phyloP scores from a whole-genome alignment of 2,329 filamentous ascomycete genomes.

The Raffaelea arxii region DNA sequence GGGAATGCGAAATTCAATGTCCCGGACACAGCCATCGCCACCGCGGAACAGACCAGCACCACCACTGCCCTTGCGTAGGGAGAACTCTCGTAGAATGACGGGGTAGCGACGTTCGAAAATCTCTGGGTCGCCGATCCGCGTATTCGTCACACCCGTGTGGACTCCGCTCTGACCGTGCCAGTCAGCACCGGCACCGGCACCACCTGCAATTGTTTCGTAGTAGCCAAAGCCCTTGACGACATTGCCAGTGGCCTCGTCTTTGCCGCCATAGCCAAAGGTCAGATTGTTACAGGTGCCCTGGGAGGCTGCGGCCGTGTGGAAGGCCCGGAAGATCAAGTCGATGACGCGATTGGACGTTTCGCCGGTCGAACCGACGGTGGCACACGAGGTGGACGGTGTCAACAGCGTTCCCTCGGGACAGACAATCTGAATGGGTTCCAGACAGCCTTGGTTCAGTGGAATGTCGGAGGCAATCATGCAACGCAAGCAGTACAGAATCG shows the following conservation, averaged over 20 bases:
- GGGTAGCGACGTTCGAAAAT: constrained; percentile 25
- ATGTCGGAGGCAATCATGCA: constrained; percentile 25
- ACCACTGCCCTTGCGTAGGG: constrained; percentile 19
- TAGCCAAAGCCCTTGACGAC: constrained; percentile 20
- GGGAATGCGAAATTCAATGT: constrained; percentile 23
- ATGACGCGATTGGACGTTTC: constrained; percentile 20
- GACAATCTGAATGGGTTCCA: constrained; percentile 21
- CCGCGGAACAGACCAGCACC: constrained; percentile 21
- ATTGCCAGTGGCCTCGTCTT: too few relatives aligned
- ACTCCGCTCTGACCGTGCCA: constrained; percentile 21
- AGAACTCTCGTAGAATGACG: constrained; percentile 21
- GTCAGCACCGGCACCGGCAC: constrained; percentile 20
- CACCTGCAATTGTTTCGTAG: constrained; percentile 24
- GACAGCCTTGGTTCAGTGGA: constrained; percentile 28
- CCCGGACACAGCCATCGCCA: constrained; percentile 24
- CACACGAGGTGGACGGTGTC: constrained; percentile 16
- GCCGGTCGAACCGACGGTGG: constrained; percentile 30
- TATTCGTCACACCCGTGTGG: constrained; percentile 23
- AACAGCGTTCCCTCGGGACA: constrained; percentile 21
- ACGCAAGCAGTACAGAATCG: constrained; percentile 26
- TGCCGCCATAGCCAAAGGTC: constrained; percentile 19
- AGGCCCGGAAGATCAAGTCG: constrained; percentile 22
- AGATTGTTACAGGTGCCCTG: constrained; percentile 24
- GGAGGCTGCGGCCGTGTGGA: constrained; percentile 16
- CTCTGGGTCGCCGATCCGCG: constrained; percentile 21